Conservation (phyloP, 306 rosid genomes). For the Quercus ilex region DNA sequence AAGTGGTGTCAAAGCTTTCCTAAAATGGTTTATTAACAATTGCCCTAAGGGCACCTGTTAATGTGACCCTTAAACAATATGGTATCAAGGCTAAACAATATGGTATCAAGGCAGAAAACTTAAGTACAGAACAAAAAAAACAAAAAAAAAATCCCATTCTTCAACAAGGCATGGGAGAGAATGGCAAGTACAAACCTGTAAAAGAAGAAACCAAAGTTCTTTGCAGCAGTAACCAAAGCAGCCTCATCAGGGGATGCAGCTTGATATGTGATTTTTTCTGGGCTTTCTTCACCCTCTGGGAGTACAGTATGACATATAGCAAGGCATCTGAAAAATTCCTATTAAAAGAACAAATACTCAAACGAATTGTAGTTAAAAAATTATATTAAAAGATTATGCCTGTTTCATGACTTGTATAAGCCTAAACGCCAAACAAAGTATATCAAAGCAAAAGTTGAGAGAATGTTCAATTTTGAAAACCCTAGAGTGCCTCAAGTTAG, state of each 20-base stretch:
- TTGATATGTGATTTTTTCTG: slow-evolving; percentile 10
- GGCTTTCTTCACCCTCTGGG: slow-evolving; percentile 5
- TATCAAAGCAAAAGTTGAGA: not conserved
- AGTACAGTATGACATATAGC: slow-evolving; percentile 19
- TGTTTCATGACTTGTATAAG: not conserved
- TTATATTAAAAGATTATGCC: not conserved
- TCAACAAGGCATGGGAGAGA: not conserved
- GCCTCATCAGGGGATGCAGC: slow-evolving; percentile 27
- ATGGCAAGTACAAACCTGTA: slow-evolving; percentile 63
- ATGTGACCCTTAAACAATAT: too few species aligned
- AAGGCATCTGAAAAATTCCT: slow-evolving; percentile 62
- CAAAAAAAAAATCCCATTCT: not conserved
- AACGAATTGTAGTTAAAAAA: not conserved
- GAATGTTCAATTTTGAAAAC: too few species aligned
- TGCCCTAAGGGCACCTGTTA: too few species aligned
- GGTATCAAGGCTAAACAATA: not conserved
- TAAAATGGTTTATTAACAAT: too few species aligned
- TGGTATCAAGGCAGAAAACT: not conserved
- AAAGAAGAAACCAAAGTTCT: slow-evolving; percentile 95
- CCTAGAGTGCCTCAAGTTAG: too few species aligned
- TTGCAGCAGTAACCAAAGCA: slow-evolving; percentile 75
- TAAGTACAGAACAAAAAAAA: not conserved
- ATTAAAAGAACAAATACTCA: not conserved
- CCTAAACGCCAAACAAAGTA: not conserved
- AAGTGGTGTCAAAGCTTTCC: too few species aligned